Conservation (phyloP, 2,329 filamentous ascomycete species). For the Fonsecaea erecta region DNA sequence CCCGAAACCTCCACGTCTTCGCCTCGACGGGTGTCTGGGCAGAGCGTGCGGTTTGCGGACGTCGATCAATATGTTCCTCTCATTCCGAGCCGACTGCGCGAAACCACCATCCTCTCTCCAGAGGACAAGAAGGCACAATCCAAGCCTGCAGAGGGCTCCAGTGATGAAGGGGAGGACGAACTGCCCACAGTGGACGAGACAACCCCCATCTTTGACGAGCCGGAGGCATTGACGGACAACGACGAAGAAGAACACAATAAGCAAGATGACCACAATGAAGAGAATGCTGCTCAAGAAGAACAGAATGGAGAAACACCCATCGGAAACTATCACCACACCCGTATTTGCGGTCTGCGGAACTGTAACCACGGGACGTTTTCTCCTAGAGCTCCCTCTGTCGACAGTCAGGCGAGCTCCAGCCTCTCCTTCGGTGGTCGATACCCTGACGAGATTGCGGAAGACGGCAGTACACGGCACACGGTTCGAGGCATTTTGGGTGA, state of each 20-base stretch:
- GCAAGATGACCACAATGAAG: no score
- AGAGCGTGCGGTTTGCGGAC: conserved; percentile 12
- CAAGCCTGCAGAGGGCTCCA: conserved; percentile 22
- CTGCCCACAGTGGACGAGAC: conserved; percentile 16
- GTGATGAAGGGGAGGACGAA: neutral
- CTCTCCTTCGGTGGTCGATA: conserved; percentile 38
- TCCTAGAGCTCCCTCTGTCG: conserved; percentile 63
- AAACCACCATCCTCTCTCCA: conserved; percentile 34
- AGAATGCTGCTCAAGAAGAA: no score
- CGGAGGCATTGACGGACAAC: conserved; percentile 22
- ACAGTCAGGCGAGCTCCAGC: conserved; percentile 44
- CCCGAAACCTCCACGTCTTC: conserved; percentile 29
- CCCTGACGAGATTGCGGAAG: conserved; percentile 31
- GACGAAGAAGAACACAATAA: conserved; percentile 18
- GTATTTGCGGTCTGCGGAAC: conserved; percentile 47
- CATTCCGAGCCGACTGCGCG: conserved; percentile 36
- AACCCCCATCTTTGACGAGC: conserved; percentile 26
- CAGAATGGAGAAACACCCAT: conserved; percentile 46
- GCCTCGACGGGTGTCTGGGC: conserved; percentile 21
- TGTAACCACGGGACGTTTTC: conserved; percentile 80
- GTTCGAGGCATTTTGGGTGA: conserved; percentile 49
- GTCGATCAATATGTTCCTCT: conserved; percentile 32
- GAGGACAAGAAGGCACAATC: conserved; percentile 34
- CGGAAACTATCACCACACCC: conserved; percentile 48
- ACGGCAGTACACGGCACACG: conserved; percentile 32